Evolutionary conservation across 805 yeast genomes (phyloP), one percentile per base, ranked within the genome.

Genomic region (Candida coleopterorum): DNA sequence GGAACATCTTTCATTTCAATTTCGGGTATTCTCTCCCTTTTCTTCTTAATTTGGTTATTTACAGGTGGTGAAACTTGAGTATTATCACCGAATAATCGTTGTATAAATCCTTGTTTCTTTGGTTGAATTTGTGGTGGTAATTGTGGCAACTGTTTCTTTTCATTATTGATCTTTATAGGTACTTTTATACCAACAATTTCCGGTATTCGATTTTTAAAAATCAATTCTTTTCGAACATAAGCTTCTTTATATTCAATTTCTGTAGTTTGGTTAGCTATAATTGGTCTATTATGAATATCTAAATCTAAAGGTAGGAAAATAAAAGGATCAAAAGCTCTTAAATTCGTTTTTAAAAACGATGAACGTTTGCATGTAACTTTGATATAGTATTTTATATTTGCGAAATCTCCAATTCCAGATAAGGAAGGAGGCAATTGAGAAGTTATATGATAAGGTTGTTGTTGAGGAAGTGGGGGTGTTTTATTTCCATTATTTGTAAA

Each of bases 351-450:
- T 38, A 75, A 58, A 22, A 76, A 48, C 3, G 77, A 65, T 2
- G 79, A 55, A 31, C 79, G 50, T 39, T 72, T 74, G 28, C 79
- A 78, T 0, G 85, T 79, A 8, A 68, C 82, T 53, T 79, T 79
- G 37, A 80, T 64, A 48, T 70, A 79, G 50, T 79, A 79, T 38
- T 66, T 61, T 34, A 77, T 55, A 9, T 53, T 49, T 6, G 73
- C 75, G 48, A 49, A 52, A 25, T 56, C 52, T 10, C 58, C 61
- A 47, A 46, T 50, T 16, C 52, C 63, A 20, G 50, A 43, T n/a
- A 60, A 41, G 2, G 66, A 55, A 1, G 68, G 68, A 1, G 68
- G 68, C 16, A 62, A 48, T 35, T 54, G 64, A 3, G 47, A 23
- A 7, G 55, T 44, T 4, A 50, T 43, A 37, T 61, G 67, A 40